phyloP scores from a whole-genome alignment of 345 rosid species.

The Eucalyptus leucophloia region DNA sequence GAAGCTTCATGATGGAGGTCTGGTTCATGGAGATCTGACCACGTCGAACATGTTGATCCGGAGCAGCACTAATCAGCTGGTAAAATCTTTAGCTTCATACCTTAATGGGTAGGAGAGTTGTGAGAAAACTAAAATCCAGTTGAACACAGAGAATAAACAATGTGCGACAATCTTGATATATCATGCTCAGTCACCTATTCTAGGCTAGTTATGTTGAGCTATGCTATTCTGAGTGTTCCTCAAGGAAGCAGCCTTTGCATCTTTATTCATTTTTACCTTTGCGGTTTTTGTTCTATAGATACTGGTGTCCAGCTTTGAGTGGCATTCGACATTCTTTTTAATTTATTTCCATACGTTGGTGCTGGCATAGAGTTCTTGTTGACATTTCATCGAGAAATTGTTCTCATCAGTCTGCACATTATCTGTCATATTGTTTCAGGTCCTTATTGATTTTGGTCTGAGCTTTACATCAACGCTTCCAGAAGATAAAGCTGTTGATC shows the following conservation, averaged over 20 bases:
- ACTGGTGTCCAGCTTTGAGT: background rate
- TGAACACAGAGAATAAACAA: background rate
- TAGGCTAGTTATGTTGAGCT: background rate
- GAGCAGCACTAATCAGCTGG: constrained; percentile 56
- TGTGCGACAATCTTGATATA: background rate
- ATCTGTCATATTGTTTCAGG: constrained; percentile 23
- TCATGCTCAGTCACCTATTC: background rate
- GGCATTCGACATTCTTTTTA: background rate
- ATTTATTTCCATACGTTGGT: background rate
- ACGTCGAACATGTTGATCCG: constrained; percentile 85
- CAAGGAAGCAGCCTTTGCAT: background rate
- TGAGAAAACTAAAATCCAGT: background rate
- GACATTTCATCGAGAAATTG: background rate
- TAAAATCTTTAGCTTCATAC: background rate
- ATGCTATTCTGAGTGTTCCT: background rate
- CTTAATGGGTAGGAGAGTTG: background rate
- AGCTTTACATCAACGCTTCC: constrained; percentile 91
- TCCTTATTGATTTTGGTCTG: constrained; percentile 88
- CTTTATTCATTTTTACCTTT: background rate
- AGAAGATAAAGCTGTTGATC: constrained; percentile 92
- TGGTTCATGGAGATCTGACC: constrained; percentile 93
- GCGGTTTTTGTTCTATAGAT: background rate
- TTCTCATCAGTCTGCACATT: background rate
- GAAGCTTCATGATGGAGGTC: constrained; percentile 94
- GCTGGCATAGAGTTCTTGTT: background rate